These are phyloP conservation scores for Vitis hybrid DNA, from an alignment of 177 flowering plant genomes.

Conservation along the genomic window DNA sequence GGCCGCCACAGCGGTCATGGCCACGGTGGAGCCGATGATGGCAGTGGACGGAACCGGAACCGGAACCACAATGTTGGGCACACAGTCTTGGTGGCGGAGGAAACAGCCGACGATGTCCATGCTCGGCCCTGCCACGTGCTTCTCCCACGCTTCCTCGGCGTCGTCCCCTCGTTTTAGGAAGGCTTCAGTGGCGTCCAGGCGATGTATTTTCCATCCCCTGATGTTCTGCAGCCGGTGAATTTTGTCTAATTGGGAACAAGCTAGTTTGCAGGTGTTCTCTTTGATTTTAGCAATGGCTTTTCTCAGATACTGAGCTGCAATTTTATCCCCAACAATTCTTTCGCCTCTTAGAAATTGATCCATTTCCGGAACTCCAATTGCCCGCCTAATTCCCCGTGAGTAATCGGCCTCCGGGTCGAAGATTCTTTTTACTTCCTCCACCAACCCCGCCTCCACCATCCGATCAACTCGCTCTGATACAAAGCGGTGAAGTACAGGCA, in stretches of 20 bases:
- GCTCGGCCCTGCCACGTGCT: conserved; percentile 39
- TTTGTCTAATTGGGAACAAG: conserved; percentile 49
- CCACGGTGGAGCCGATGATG: neutral
- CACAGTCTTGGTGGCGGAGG: conserved; percentile 13
- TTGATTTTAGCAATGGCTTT: conserved; percentile 59
- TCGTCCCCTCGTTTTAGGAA: conserved; percentile 31
- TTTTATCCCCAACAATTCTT: conserved; percentile 5
- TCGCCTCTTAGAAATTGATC: conserved; percentile 41
- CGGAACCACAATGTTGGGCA: conserved; percentile 2
- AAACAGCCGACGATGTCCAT: conserved; percentile 31
- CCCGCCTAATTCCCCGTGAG: conserved; percentile 49
- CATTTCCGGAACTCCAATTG: conserved; percentile 81
- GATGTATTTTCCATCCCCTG: conserved; percentile 35
- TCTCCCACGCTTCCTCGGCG: conserved; percentile 56
- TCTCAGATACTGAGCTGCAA: conserved; percentile 21
- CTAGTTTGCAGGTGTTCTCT: conserved; percentile 46
- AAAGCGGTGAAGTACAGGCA: conserved; percentile 36
- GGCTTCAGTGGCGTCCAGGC: conserved; percentile 63
- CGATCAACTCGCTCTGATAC: conserved; percentile 57
- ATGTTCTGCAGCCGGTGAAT: conserved; percentile 36
- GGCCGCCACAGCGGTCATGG: conserved; percentile 17
- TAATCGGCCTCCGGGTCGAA: conserved; percentile 55
- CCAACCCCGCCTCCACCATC: conserved; percentile 64
- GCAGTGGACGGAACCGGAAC: no score
- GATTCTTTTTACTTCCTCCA: conserved; percentile 53